These are phyloP conservation scores for Rhodocollybia butyracea DNA, from an alignment of 768 basidiomycete species.

Conservation along the genomic window DNA sequence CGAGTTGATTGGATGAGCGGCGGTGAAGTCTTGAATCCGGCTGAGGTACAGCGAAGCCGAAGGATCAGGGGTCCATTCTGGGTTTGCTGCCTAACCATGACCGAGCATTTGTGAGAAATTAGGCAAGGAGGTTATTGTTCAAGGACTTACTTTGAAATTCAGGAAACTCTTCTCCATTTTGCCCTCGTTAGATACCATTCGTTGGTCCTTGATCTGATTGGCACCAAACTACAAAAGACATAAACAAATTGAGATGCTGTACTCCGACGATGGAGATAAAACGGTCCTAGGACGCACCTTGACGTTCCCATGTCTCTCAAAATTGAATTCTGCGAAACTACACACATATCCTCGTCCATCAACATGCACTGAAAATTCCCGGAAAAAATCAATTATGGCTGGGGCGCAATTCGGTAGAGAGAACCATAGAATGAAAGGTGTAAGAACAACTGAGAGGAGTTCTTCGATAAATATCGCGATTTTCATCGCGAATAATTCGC, in stretches of 20 bases:
- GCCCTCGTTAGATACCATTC: conserved; percentile 83
- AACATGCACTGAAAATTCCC: conserved; percentile 96
- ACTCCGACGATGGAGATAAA: neutral
- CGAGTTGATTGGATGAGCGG: conserved; percentile 37
- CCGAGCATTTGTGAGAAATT: neutral
- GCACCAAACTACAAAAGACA: conserved; percentile 69
- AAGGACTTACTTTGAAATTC: conserved; percentile 70
- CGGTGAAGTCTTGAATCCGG: conserved; percentile 71
- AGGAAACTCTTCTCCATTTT: conserved; percentile 99
- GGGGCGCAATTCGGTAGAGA: conserved; percentile 88
- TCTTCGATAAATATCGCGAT: conserved; percentile 84
- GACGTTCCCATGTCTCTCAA: conserved; percentile 90
- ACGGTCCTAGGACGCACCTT: conserved; percentile 47
- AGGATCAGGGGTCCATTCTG: conserved; percentile 94
- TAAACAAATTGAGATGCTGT: neutral
- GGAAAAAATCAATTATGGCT: conserved; percentile 94
- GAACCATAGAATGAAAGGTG: conserved; percentile 92
- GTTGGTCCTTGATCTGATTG: conserved; percentile 59
- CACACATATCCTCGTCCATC: conserved; percentile 97
- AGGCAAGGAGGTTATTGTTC: neutral
- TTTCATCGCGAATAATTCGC: conserved; percentile 93
- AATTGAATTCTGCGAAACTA: conserved; percentile 98
- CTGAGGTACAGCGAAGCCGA: conserved; percentile 88
- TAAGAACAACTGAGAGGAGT: conserved; percentile 85
- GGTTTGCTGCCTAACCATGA: conserved; percentile 71